Percentiles rank a stretch among this genome's conserved stretches.
Evolutionary conservation across 257 asterid species (phyloP).

Genomic region (Penstemon barbatus): DNA sequence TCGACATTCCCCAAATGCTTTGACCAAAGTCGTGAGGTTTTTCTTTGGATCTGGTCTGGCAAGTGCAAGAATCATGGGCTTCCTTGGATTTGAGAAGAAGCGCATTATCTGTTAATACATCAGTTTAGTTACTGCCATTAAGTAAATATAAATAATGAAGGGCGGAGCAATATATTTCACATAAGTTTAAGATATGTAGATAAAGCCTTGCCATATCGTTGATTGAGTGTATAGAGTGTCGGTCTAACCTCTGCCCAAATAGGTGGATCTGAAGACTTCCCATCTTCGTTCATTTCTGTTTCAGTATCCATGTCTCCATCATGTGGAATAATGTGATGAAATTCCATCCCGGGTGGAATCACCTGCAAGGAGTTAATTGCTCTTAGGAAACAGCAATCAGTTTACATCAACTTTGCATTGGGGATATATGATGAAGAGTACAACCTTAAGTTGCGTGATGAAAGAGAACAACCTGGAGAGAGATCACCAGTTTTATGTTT

Average conservation of each 20-base stretch:
- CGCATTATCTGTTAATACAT: constrained; percentile 81
- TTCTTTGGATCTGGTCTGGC: constrained; percentile 99
- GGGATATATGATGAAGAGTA: neutral
- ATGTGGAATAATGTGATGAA: constrained; percentile 91
- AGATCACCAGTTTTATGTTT: constrained; percentile 3
- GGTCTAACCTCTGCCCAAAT: constrained; percentile 86
- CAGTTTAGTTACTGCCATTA: constrained; percentile 21
- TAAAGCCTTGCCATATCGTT: neutral
- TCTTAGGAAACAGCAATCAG: constrained; percentile 30
- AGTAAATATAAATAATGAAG: neutral
- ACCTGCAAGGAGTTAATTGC: constrained; percentile 53
- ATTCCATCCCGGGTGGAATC: constrained; percentile 99
- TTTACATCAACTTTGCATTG: constrained; percentile 2
- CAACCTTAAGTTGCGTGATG: neutral
- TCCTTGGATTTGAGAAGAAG: constrained; percentile 92
- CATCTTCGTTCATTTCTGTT: constrained; percentile 76
- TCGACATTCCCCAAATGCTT: constrained; percentile 99
- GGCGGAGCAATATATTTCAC: neutral
- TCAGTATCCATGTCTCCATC: constrained; percentile 92
- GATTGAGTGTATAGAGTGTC: constrained; percentile 6
- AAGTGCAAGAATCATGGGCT: constrained; percentile 99
- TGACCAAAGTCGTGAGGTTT: constrained; percentile 86
- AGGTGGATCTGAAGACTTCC: constrained; percentile 74
- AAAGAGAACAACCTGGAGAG: constrained; percentile 3
- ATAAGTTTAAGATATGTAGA: neutral